Evolutionary conservation across 495 filamentous ascomycete genomes (phyloP), one percentile per base, ranked within the genome.

Genomic region (Ramalina peruviana): DNA sequence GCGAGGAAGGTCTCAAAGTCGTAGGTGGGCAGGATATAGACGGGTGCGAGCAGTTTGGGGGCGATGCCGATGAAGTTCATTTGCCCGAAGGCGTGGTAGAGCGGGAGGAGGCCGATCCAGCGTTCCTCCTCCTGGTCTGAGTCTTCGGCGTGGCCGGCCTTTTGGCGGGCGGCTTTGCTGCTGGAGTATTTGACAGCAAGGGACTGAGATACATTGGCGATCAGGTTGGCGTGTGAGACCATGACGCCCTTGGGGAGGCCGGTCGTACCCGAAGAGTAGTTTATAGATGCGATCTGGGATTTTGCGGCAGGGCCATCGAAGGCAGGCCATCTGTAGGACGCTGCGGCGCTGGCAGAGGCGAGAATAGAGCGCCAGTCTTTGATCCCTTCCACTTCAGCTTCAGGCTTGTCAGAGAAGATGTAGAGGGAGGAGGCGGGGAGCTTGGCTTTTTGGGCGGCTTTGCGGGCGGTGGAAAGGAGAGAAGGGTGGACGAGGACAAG

Each of bases 191-290:
- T 33, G 6, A 33, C 12, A 0, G 30, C 30, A 10, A 33, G 12
- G 30, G 15, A 25, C 46, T 56, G 54, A 23, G 41, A 40, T 13
- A 72, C 60, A 63, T 95, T 92, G 55, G 86, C 65, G 3, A 90
- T 70, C 40, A 96, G 79, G 64, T 96, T 96, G 44, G 63, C 57
- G 58, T 97, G 90, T 27, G 75, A 83, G 5, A 96, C 68, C 78
- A 85, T 84, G 19, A 95, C 90, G 20, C 90, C 90, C 65, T 97
- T 96, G 1, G 92, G 89, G 40, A 86, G 64, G 17, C 90, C 90
- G 0, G 89, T 95, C 0, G 90, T 96, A 13, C 90, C 90, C 26
- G 80, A 86, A 25, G 78, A 84, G 66, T 95, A 97, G 58, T 87
- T 87, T 49, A 89, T 70, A 65, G 51, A 89, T 69, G 77, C 57